Evolutionary conservation across 2,329 filamentous ascomycete genomes (phyloP), one percentile per base, ranked within the genome.

Genomic region (Neodidymelliopsis sp.): DNA sequence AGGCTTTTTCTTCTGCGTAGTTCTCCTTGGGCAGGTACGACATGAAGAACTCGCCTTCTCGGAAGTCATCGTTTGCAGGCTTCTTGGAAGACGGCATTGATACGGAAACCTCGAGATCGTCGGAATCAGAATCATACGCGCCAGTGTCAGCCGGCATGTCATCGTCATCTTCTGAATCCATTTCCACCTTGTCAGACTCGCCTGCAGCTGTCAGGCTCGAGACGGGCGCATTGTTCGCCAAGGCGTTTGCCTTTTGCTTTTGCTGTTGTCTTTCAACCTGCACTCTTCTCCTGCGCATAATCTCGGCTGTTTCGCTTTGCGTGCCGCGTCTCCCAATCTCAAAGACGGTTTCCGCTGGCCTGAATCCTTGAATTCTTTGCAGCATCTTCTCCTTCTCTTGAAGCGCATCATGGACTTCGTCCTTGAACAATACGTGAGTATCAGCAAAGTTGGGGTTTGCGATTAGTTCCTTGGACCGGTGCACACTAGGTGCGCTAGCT

Each of bases 21-120:
- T 93, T 94, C 62, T 85, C 86, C 54, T 89, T 87, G 0, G 94
- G 94, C 1, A 85, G 90, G 79, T 99, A 99, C 8, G 90, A 89
- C 91, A 99, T 97, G 84, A 95, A 99, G 62, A 94, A 85, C 33
- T 97, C 92, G 0, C 86, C 83, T 70, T 97, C 92, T 67, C 90
- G 85, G 81, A 86, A 96, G 34, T 86, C 82, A 10, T 75, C 63
- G 20, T 57, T 57, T 47, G 29, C 68, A 48, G 38, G 54, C 47
- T 55, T 70, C 45, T 65, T 63, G 13, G 67, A 65, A 49, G 67
- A 55, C 25, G 68, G 64, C 37, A 77, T 69, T n/a, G 77, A 74
- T 45, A 80, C 74, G 9, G 76, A 76, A 34, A 79, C 62, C 78
- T 84, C 66, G 67, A 83, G 64, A 77, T 83, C 72, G 78, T 84